These are phyloP conservation scores for Saccharomyces jurei DNA, from an alignment of 805 yeast species.

Conservation along the genomic window DNA sequence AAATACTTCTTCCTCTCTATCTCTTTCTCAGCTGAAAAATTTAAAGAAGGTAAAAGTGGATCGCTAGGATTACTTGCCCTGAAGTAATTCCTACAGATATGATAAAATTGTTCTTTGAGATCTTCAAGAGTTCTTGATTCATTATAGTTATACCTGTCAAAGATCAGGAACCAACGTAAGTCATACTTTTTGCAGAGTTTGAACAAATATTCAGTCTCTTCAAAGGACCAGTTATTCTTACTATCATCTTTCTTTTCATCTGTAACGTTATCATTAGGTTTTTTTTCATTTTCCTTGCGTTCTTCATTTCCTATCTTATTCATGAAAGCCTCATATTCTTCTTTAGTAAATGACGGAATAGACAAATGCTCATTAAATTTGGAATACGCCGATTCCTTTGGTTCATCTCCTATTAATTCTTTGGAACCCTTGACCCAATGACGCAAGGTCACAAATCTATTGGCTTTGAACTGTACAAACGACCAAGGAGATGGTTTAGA, in stretches of 20 bases:
- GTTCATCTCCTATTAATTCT: slow-evolving; percentile 31
- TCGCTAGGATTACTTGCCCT: slow-evolving; percentile 37
- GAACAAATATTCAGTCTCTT: slow-evolving; percentile 75
- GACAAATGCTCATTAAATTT: slow-evolving; percentile 63
- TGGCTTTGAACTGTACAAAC: slow-evolving; percentile 50
- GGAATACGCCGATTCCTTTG: slow-evolving; percentile 49
- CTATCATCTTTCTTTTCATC: slow-evolving; percentile 6
- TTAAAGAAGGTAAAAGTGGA: slow-evolving; percentile 52
- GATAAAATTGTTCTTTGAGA: slow-evolving; percentile 72
- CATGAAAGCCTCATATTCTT: slow-evolving; percentile 50
- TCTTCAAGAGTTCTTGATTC: slow-evolving; percentile 59
- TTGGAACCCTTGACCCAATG: slow-evolving; percentile 86
- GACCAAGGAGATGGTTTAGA: slow-evolving; percentile 80
- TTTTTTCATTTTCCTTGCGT: slow-evolving; percentile 12
- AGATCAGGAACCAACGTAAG: slow-evolving; percentile 55
- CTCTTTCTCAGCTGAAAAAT: slow-evolving; percentile 66
- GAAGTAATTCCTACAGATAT: slow-evolving; percentile 51
- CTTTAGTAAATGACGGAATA: slow-evolving; percentile 58
- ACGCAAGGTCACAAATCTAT: slow-evolving; percentile 47
- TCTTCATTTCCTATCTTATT: slow-evolving; percentile 24
- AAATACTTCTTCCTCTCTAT: slow-evolving; percentile 72
- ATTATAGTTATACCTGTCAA: slow-evolving; percentile 44
- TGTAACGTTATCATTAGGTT: slow-evolving; percentile 7
- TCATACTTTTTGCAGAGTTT: slow-evolving; percentile 50
- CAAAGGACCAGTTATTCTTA: slow-evolving; percentile 51